Percentiles rank a stretch among this genome's conserved stretches.
phyloP scores from a whole-genome alignment of 768 basidiomycete genomes.

The Rhodotorula paludigena region DNA sequence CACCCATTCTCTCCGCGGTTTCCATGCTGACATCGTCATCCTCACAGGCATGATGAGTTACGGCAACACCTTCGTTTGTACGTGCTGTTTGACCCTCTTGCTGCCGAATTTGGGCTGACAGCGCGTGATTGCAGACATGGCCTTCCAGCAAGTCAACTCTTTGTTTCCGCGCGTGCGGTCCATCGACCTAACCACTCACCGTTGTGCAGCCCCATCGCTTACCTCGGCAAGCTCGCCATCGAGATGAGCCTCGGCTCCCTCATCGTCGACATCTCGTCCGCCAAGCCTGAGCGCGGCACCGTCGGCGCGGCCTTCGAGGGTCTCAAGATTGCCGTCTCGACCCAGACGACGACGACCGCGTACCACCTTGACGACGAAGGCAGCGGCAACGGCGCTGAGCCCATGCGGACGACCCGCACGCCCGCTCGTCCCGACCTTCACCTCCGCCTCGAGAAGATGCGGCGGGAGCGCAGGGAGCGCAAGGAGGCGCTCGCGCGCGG shows the following conservation, averaged over 20 bases:
- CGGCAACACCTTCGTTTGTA: neutral
- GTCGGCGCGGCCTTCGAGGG: neutral
- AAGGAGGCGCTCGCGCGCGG: neutral
- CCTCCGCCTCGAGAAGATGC: slow-evolving; percentile 15
- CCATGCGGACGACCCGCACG: slow-evolving; percentile 16
- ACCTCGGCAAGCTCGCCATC: slow-evolving; percentile 16
- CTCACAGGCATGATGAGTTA: neutral
- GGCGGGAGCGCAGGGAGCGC: slow-evolving; percentile 12
- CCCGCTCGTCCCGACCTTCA: slow-evolving; percentile 20
- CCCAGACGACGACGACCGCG: slow-evolving; percentile 13
- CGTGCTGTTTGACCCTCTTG: neutral
- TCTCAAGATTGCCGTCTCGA: slow-evolving; percentile 28
- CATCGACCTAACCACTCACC: too few relatives aligned
- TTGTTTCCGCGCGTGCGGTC: too few relatives aligned
- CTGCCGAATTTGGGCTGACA: too few relatives aligned
- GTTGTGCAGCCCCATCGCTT: slow-evolving; percentile 6
- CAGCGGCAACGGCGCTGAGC: neutral
- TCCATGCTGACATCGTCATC: neutral
- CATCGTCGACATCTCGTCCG: slow-evolving; percentile 21
- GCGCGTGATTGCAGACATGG: too few relatives aligned
- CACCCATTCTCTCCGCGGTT: slow-evolving; percentile 1
- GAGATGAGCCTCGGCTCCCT: slow-evolving; percentile 20
- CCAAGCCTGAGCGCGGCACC: slow-evolving; percentile 4
- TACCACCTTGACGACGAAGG: slow-evolving; percentile 5
- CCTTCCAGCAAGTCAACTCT: too few relatives aligned